Evolutionary conservation across 1,284 basidiomycete species (phyloP).

Genomic region (Inonotus obliquus): DNA sequence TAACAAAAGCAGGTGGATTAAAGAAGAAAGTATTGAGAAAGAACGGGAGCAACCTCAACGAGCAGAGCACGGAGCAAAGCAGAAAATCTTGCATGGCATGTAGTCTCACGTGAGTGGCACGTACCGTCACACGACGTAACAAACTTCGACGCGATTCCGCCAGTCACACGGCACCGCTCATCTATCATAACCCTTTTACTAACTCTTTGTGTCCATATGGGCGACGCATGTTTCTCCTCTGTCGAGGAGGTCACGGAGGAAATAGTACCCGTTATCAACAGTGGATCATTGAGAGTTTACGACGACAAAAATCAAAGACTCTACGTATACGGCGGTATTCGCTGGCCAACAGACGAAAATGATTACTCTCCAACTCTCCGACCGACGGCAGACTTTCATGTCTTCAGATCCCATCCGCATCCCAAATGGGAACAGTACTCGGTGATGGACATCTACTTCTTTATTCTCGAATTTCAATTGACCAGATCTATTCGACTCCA

Average conservation of each 20-base stretch:
- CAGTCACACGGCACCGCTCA: background rate
- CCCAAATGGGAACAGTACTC: background rate
- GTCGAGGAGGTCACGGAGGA: background rate
- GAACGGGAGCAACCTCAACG: background rate
- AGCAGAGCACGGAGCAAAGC: background rate
- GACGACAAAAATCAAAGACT: background rate
- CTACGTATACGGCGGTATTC: slow-evolving; percentile 12
- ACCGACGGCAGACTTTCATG: slow-evolving; percentile 9
- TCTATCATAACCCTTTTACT: background rate
- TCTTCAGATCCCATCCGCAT: background rate
- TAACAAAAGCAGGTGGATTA: background rate
- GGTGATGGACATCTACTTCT: background rate
- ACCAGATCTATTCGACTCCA: background rate
- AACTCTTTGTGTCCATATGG: background rate
- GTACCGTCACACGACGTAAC: background rate
- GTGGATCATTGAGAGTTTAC: background rate
- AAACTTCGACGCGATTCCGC: background rate
- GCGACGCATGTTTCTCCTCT: background rate
- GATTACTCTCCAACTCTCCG: slow-evolving; percentile 1
- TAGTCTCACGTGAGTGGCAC: background rate
- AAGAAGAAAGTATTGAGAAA: background rate
- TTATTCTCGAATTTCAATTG: background rate
- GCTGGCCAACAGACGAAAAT: slow-evolving; percentile 7
- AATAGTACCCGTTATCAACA: slow-evolving; percentile 4
- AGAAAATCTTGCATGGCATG: background rate